Conservation (phyloP, 257 asterid genomes). For the Nyctanthes arbortristis region DNA sequence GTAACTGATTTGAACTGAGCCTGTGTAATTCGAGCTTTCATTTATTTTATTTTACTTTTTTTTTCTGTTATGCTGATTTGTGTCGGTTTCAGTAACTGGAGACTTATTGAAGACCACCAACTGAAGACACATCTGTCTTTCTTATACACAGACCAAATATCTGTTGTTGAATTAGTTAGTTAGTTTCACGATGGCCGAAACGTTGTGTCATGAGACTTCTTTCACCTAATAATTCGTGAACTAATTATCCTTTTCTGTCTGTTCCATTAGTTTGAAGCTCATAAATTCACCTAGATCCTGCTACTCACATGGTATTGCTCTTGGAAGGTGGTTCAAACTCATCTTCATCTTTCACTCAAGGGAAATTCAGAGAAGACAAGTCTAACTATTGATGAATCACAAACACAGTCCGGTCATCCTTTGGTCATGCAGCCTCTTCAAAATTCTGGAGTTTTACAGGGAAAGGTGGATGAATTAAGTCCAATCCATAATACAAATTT, state of each 20-base stretch:
- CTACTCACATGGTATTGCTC: conserved; percentile 19
- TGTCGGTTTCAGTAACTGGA: conserved; percentile 7
- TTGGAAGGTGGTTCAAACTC: conserved; percentile 54
- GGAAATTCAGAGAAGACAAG: conserved; percentile 37
- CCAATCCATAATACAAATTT: conserved; percentile 16
- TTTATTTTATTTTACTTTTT: not conserved
- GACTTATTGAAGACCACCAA: conserved; percentile 3
- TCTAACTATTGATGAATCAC: conserved; percentile 32
- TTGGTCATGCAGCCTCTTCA: conserved; percentile 31
- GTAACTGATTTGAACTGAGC: not conserved
- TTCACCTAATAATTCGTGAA: conserved; percentile 13
- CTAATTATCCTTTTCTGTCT: conserved; percentile 8
- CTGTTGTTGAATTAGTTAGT: conserved; percentile 17
- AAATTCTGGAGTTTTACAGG: conserved; percentile 30
- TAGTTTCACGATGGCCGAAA: conserved; percentile 2
- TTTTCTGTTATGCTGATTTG: too few relatives aligned
- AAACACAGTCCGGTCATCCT: conserved; percentile 31
- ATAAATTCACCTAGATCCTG: conserved; percentile 20
- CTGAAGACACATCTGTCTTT: not conserved
- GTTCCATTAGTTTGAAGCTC: conserved; percentile 11
- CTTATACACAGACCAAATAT: not conserved
- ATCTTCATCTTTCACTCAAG: conserved; percentile 60
- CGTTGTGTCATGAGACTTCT: conserved; percentile 18
- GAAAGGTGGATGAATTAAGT: conserved; percentile 28
- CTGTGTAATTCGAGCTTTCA: conserved; percentile 5